These are phyloP conservation scores for Geotrichum carabidarum DNA, from an alignment of 1,139 yeast genomes.

Conservation along the genomic window DNA sequence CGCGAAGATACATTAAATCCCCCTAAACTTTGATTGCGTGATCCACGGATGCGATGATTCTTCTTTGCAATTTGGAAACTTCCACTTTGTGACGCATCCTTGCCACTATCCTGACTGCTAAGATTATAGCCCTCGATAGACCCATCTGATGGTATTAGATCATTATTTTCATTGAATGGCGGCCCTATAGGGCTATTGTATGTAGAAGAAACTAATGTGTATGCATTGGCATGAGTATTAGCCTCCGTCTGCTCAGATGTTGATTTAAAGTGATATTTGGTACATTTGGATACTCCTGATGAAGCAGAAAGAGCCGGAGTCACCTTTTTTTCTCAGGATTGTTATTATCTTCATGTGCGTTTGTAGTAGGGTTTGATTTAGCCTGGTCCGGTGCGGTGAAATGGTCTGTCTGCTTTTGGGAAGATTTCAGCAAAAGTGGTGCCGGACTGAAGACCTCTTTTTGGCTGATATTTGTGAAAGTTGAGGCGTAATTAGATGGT, in stretches of 20 bases:
- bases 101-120: not conserved
- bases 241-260: constrained; percentile 12
- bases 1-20: not conserved
- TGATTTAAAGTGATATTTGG: not conserved
- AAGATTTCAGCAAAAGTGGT: too few relatives aligned
- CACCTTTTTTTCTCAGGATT: too few relatives aligned
- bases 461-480: too few relatives aligned
- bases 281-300: not conserved
- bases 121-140: not conserved
- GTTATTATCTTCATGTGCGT: too few relatives aligned
- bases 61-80: not conserved
- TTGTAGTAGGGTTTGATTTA: not conserved
- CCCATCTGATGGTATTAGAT: not conserved
- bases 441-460: too few relatives aligned
- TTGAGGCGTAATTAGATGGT: too few relatives aligned
- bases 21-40: not conserved
- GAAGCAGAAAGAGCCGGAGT: not conserved
- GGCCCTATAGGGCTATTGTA: not conserved
- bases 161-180: not conserved
- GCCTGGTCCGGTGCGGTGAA: not conserved
- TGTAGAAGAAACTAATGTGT: not conserved
- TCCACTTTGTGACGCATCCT: not conserved
- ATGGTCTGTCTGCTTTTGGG: not conserved
- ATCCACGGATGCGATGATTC: constrained; percentile 2
- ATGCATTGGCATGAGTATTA: constrained; percentile 17